Base-by-base conservation (phyloP, 768 basidiomycete species). In the Coprinopsis marcescibilis region DNA sequence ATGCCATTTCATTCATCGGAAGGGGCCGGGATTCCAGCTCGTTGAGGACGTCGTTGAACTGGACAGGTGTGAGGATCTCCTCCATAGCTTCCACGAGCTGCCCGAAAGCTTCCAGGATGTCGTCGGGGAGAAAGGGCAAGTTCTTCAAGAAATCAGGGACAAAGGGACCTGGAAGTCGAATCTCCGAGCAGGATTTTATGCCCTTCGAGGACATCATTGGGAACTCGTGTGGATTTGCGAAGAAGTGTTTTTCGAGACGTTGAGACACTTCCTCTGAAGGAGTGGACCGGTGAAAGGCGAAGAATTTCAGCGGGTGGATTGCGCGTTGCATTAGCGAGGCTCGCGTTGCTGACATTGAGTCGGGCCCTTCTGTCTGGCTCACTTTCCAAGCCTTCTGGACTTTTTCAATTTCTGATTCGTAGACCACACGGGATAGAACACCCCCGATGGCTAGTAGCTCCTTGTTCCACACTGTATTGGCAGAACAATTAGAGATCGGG, bases 371-470 rank as follows among this genome's bases (percentile, higher is more conserved):
- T 17, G 33, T 17, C 26, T 44, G 14, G 8, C 15, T 11, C 6
- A 2, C n/a, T 13, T 21, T 29, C 87, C 89, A 91, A 1, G 76
- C 62, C n/a, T 65, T 62, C 37, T 72, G 70, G 51, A 92, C 70
- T 27, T 69, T 70, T 4, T 62, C 68, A 52, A 96, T 66, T 64
- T 98, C 91, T 27, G 83, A 65, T 56, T 96, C 91, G 54, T 95
- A 98, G 0, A 89, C 86, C 6, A 80, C 67, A 13, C 94, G 83
- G 42, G 84, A 73, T 20, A 96, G 73, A 52, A 87, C 80, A 3
- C 92, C 94, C 3, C 90, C 90, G 13, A 91, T 73, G 56, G 78
- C 84, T 4, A 98, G 70, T 4, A 97, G 72, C 56, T 97, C 94
- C 55, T 77, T 81, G 56, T 98, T 98, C 93, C 91, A 95, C 4